Evolutionary conservation across 2,329 filamentous ascomycete species (phyloP).

Genomic region (Fusarium algeriense): DNA sequence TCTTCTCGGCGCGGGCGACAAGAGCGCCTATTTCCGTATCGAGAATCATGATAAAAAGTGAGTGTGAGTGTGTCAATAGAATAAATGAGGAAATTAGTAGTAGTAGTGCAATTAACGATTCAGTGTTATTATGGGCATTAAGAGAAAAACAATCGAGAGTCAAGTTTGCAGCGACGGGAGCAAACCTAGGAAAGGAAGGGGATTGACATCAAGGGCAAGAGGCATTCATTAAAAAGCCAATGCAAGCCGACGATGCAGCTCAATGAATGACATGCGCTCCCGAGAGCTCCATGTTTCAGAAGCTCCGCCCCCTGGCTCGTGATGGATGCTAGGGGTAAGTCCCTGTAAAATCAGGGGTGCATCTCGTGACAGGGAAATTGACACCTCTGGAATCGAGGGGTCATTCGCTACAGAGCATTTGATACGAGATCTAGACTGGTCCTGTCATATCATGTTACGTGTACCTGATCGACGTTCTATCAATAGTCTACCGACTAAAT

Average conservation of each 20-base stretch:
- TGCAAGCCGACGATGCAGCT: background rate
- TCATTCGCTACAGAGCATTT: background rate
- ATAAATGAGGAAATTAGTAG: slow-evolving; percentile 18
- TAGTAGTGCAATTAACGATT: slow-evolving; percentile 13
- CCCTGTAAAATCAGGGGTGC: slow-evolving; percentile 15
- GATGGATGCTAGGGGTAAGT: background rate
- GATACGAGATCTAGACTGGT: slow-evolving; percentile 33
- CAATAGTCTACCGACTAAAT: slow-evolving; percentile 2
- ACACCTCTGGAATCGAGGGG: background rate
- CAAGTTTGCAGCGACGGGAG: slow-evolving; percentile 10
- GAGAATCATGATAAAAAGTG: slow-evolving; percentile 31
- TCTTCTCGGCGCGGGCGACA: slow-evolving; percentile 16
- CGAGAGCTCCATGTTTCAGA: slow-evolving; percentile 43
- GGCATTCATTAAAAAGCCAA: slow-evolving; percentile 24
- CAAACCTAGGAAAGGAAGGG: slow-evolving; percentile 8
- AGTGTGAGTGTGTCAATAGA: background rate
- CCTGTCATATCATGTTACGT: slow-evolving; percentile 22
- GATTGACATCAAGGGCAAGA: slow-evolving; percentile 8
- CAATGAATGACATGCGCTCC: slow-evolving; percentile 7
- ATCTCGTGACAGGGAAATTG: slow-evolving; percentile 25
- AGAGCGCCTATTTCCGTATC: slow-evolving; percentile 14
- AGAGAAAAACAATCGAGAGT: background rate
- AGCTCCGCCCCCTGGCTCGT: slow-evolving; percentile 29
- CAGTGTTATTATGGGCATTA: slow-evolving; percentile 1
- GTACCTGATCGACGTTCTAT: slow-evolving; percentile 12